A percentile compares a stretch with the other conserved stretches of the same genome.
Conservation (phyloP, 2,329 filamentous ascomycete genomes). For the Myriosclerotinia duriaeana region DNA sequence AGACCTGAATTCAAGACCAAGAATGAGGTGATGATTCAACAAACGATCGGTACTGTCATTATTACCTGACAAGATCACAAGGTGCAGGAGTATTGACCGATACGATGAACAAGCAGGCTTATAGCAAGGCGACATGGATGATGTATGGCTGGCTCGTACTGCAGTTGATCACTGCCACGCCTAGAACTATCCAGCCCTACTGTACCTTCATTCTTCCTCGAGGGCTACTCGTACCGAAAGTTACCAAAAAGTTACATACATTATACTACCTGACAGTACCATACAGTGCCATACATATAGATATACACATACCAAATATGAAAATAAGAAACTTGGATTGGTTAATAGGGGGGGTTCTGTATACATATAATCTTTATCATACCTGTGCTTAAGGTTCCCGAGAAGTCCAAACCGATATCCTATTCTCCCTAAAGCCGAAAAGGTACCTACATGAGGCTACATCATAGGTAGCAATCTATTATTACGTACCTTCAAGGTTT, state of each 20-base stretch:
- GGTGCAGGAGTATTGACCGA: neutral
- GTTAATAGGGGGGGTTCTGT: neutral
- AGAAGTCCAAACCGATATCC: neutral
- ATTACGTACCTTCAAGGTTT: too few relatives aligned
- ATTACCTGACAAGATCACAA: neutral
- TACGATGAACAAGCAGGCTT: neutral
- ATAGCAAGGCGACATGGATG: neutral
- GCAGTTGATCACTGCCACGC: neutral
- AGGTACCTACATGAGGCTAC: too few relatives aligned
- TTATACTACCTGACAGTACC: too few relatives aligned
- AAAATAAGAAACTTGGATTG: neutral
- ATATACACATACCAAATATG: neutral
- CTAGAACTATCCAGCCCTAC: conserved; percentile 19
- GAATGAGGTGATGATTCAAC: neutral
- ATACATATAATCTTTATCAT: neutral
- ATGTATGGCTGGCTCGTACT: conserved; percentile 4
- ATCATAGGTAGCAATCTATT: too few relatives aligned
- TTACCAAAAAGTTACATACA: conserved; percentile 1
- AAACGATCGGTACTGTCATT: neutral
- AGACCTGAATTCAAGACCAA: neutral
- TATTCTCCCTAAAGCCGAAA: too few relatives aligned
- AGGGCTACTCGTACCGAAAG: neutral
- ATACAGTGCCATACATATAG: too few relatives aligned
- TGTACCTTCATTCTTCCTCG: neutral
- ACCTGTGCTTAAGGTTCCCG: neutral